Evolutionary conservation across 768 basidiomycete species (phyloP).

Genomic region (Phlegmacium glaucopus): DNA sequence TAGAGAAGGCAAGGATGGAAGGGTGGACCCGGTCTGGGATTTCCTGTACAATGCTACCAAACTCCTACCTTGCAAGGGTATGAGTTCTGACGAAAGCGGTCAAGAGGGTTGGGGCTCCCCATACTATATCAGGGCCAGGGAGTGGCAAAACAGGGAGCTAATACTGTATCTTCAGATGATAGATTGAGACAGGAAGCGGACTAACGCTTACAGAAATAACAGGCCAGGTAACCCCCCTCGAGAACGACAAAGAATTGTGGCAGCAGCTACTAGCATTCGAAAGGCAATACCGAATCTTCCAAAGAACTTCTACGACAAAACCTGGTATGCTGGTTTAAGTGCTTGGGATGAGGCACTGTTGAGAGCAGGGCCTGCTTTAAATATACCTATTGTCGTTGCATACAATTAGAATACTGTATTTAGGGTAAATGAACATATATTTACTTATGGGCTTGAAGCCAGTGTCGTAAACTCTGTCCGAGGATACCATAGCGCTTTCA

Average conservation of each 20-base stretch:
- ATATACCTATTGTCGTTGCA: not conserved
- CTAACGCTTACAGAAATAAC: slow-evolving; percentile 2
- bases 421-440: not conserved
- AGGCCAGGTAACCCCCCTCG: slow-evolving; percentile 2
- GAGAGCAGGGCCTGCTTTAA: not conserved
- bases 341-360: not conserved
- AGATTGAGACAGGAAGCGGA: slow-evolving; percentile 2
- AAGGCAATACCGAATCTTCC: slow-evolving; percentile 3
- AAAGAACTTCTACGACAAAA: slow-evolving; percentile 6
- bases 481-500: no score
- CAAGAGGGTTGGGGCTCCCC: not conserved
- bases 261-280: not conserved
- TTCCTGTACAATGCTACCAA: slow-evolving; percentile 1
- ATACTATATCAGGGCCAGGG: not conserved
- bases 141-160: slow-evolving; percentile 1
- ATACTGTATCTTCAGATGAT: slow-evolving; percentile 5
- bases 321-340: slow-evolving; percentile 3
- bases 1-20: not conserved
- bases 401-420: not conserved
- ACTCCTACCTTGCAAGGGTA: slow-evolving; percentile 1
- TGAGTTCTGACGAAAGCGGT: slow-evolving; percentile 3
- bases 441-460: no score
- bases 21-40: slow-evolving; percentile 3
- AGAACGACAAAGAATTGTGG: not conserved
- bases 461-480: no score